Percentiles rank a stretch among this genome's conserved stretches.
phyloP scores from a whole-genome alignment of 306 rosid genomes.

The Hylodesmum podocarpum region DNA sequence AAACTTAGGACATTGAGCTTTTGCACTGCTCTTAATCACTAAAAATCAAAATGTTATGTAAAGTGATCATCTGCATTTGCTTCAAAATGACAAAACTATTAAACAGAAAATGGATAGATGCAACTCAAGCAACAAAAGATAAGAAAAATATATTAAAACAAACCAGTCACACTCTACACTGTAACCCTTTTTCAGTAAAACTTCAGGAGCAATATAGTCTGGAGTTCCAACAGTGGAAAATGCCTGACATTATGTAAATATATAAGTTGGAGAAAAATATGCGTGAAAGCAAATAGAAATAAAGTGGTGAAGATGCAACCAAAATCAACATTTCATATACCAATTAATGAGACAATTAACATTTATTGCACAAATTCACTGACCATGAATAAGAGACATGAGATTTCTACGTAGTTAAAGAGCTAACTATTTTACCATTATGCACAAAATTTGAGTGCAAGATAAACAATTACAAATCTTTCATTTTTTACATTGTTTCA shows the following conservation, averaged over 20 bases:
- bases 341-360: background rate
- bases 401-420: background rate
- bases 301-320: conserved; percentile 9
- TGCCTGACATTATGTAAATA: conserved; percentile 59
- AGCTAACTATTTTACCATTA: conserved; percentile 22
- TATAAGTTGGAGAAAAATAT: conserved; percentile 27
- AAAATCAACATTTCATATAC: background rate
- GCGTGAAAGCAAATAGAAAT: background rate
- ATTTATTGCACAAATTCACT: background rate
- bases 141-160: conserved; percentile 33
- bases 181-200: conserved; percentile 83
- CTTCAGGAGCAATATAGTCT: conserved; percentile 92
- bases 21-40: background rate
- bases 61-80: conserved; percentile 19
- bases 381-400: background rate
- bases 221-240: conserved; percentile 95
- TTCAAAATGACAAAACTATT: background rate
- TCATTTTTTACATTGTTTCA: background rate
- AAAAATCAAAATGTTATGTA: background rate
- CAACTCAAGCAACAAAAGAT: conserved; percentile 8
- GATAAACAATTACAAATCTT: conserved; percentile 1
- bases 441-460: background rate
- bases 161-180: conserved; percentile 93
- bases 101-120: background rate
- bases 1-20: conserved; percentile 10